Evolutionary conservation across 1,284 basidiomycete species (phyloP), one percentile per base, ranked within the genome.

Genomic region (Fomitopsis schrenkii): DNA sequence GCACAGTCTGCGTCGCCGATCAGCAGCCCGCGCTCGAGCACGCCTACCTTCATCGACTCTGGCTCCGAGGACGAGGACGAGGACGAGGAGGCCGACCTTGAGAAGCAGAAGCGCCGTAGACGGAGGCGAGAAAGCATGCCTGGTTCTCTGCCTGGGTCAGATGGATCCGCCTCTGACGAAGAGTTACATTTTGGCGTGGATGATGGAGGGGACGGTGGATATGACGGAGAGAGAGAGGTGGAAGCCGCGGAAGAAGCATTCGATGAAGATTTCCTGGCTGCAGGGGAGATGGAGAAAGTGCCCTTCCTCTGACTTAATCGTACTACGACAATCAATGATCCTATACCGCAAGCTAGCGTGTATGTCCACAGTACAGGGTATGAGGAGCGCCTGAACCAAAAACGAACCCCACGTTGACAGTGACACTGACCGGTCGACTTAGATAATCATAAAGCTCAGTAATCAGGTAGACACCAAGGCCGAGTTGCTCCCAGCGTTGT

Each of bases 241-340:
- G 82, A 83, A 60, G 81, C 80, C 41, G 82, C 79, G 26, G 86
- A 88, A 64, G 82, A 85, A 62, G 83, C 82, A 19, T 90, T 93
- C 69, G 90, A 93, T 70, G 91, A 94, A 67, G 91, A 93, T 72
- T 76, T 94, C 62, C 76, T 91, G 53, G 91, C 90, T 45, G 83
- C 90, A 14, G 91, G 88, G 17, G 91, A 93, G 79, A 94, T 94
- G 92, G 84, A 86, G 76, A 88, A 88, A 69, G 89, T 93, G 28
- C 90, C 91, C 26, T 94, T 91, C 74, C 75, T 88, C 71, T 90
- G 48, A 59, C 35, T 3, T 26, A 2, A 54, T 38, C 6, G 5
- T 54, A 53, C 50, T n/a, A 17, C 45, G 6, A 46, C 45, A 14
- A 1, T 46, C 6, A 12, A 46, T 26, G 8, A 26, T 40, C 22